These are phyloP conservation scores for Stenocarpella maydis DNA, from an alignment of 2,329 filamentous ascomycete genomes.

Conservation along the genomic window DNA sequence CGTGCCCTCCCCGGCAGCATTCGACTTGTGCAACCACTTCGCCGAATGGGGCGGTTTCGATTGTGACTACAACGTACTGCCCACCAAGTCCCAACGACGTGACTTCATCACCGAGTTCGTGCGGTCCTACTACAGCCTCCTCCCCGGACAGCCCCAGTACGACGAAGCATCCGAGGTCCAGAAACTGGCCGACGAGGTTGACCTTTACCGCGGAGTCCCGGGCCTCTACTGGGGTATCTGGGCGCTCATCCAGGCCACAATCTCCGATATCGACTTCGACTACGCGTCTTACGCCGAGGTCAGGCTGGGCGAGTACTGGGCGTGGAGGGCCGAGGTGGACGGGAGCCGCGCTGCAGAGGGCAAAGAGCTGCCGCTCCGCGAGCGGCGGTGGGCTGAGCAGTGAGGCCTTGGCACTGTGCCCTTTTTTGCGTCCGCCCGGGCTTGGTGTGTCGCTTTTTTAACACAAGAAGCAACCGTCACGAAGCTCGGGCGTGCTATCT, in stretches of 20 bases:
- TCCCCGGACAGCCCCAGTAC: constrained; percentile 50
- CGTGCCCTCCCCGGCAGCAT: constrained; percentile 90
- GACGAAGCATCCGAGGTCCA: constrained; percentile 70
- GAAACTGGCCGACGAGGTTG: constrained; percentile 80
- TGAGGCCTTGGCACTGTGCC: constrained; percentile 38
- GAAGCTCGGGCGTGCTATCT: neutral
- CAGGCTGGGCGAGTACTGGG: constrained; percentile 89
- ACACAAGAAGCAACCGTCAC: neutral
- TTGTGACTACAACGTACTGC: constrained; percentile 86
- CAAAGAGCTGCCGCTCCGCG: constrained; percentile 75
- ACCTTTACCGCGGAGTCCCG: constrained; percentile 86
- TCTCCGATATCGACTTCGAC: constrained; percentile 96
- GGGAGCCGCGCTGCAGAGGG: constrained; percentile 62
- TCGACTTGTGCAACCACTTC: constrained; percentile 98
- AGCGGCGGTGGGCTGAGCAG: constrained; percentile 78
- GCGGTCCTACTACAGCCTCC: constrained; percentile 70
- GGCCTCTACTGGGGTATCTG: constrained; percentile 95
- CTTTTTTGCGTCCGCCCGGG: neutral
- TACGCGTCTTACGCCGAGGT: constrained; percentile 91
- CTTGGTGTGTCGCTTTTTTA: neutral
- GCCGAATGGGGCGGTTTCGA: constrained; percentile 98
- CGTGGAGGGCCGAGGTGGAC: constrained; percentile 80
- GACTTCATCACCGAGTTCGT: constrained; percentile 89
- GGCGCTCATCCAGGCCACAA: constrained; percentile 92
- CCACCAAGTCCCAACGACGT: constrained; percentile 77